Percentiles rank a stretch among this genome's conserved stretches.
phyloP scores from a whole-genome alignment of 148 eudicot species.

The Oxyria digyna region DNA sequence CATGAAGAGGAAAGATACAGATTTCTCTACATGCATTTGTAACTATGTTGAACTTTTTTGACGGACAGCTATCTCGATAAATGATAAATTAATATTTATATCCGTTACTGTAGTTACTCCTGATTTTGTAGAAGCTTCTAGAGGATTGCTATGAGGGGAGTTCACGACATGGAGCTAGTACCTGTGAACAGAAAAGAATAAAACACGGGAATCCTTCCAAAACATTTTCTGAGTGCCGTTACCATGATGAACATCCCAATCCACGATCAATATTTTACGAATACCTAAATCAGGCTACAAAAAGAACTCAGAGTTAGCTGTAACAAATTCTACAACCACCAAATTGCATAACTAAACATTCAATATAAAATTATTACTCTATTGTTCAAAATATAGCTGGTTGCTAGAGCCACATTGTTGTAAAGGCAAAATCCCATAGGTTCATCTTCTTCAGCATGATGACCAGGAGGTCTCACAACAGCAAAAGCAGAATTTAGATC shows the following conservation, averaged over 20 bases:
- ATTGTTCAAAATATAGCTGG: slow-evolving; percentile 69
- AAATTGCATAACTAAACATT: not conserved
- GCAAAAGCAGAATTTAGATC: slow-evolving; percentile 93
- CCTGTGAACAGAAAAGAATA: slow-evolving; percentile 98
- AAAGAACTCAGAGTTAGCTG: not conserved
- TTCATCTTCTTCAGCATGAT: slow-evolving; percentile 79
- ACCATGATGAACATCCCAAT: slow-evolving; percentile 99
- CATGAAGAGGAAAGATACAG: not conserved
- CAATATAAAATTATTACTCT: slow-evolving; percentile 21
- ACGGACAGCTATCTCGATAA: not conserved
- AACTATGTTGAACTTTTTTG: not conserved
- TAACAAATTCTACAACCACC: not conserved
- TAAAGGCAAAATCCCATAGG: slow-evolving; percentile 95
- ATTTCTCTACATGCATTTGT: not conserved
- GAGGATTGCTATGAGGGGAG: not conserved
- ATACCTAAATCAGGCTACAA: slow-evolving; percentile 69
- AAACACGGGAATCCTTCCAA: slow-evolving; percentile 84
- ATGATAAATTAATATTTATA: not conserved
- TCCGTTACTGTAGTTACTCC: not conserved
- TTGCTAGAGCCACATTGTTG: slow-evolving; percentile 89
- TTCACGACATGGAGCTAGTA: slow-evolving; percentile 12
- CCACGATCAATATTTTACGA: slow-evolving; percentile 73
- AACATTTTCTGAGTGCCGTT: slow-evolving; percentile 95
- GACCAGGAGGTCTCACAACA: slow-evolving; percentile 98
- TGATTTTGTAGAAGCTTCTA: not conserved